Conservation (phyloP, 805 yeast species). For the Saturnispora halmiae region DNA sequence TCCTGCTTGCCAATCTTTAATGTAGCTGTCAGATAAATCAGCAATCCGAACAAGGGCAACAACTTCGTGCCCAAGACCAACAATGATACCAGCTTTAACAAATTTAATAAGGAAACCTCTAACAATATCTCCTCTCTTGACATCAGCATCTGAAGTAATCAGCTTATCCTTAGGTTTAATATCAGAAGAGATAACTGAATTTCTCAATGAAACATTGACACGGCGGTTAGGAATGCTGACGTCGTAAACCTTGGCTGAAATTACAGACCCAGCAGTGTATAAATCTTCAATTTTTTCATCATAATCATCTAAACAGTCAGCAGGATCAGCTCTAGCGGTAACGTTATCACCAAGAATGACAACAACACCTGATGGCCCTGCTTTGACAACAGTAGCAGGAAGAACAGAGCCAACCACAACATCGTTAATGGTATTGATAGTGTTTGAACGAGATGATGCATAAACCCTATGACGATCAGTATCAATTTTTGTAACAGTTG, state of each 20-base stretch:
- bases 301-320: conserved; percentile 72
- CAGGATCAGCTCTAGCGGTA: conserved; percentile 55
- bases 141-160: conserved; percentile 41
- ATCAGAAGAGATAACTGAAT: conserved; percentile 14
- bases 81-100: conserved; percentile 67
- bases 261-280: conserved; percentile 43
- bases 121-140: conserved; percentile 62
- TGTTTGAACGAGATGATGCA: conserved; percentile 36
- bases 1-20: conserved; percentile 82
- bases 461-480: conserved; percentile 34
- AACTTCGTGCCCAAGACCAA: conserved; percentile 59
- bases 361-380: conserved; percentile 50
- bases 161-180: conserved; percentile 41
- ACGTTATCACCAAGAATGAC: conserved; percentile 60
- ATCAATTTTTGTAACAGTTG: conserved; percentile 46
- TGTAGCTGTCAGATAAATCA: conserved; percentile 70
- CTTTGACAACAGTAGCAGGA: conserved; percentile 55
- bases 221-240: conserved; percentile 42
- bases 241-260: conserved; percentile 45
- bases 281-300: conserved; percentile 41
- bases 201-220: conserved; percentile 57
- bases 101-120: conserved; percentile 75
- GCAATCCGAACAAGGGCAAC: conserved; percentile 74
- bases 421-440: conserved; percentile 37
- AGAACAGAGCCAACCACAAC: conserved; percentile 44